A percentile compares a stretch with the other conserved stretches of the same genome.
phyloP scores from a whole-genome alignment of 2,329 filamentous ascomycete genomes.

The Exophiala alcalophila region DNA sequence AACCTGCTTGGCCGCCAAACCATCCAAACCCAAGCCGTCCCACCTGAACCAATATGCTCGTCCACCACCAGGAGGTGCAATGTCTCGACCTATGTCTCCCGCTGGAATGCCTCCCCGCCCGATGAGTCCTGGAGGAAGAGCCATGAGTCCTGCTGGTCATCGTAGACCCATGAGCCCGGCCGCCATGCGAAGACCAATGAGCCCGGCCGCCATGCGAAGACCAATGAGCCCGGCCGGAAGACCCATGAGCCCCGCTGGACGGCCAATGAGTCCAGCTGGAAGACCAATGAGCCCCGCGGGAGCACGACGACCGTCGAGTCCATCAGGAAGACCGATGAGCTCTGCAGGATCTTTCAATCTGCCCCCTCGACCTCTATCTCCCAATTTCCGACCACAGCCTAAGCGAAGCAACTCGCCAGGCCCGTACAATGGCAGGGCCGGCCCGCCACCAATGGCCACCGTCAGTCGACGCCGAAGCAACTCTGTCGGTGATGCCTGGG shows the following conservation, averaged over 20 bases:
- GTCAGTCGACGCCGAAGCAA: slow-evolving; percentile 44
- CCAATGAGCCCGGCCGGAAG: slow-evolving; percentile 31
- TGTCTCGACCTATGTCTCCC: slow-evolving; percentile 30
- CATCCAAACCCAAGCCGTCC: slow-evolving; percentile 76
- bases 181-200: slow-evolving; percentile 26
- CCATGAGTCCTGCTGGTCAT: slow-evolving; percentile 32
- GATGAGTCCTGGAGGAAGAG: slow-evolving; percentile 33
- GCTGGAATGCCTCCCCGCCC: slow-evolving; percentile 32
- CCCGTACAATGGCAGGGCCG: slow-evolving; percentile 42
- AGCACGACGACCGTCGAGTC: slow-evolving; percentile 26
- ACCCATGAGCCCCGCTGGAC: slow-evolving; percentile 35
- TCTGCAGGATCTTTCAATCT: too few species aligned
- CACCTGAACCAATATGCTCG: slow-evolving; percentile 56
- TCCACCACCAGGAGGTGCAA: slow-evolving; percentile 25
- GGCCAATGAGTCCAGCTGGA: slow-evolving; percentile 27
- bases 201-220: slow-evolving; percentile 9
- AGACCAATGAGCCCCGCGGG: slow-evolving; percentile 36
- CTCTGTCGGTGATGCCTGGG: slow-evolving; percentile 41
- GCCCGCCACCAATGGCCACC: slow-evolving; percentile 42
- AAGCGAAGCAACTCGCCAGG: slow-evolving; percentile 46
- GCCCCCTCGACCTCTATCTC: slow-evolving; percentile 46
- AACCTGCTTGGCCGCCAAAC: slow-evolving; percentile 87
- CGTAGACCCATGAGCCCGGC: slow-evolving; percentile 47
- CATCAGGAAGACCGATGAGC: too few species aligned
- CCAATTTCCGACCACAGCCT: slow-evolving; percentile 45